Evolutionary conservation across 2,329 filamentous ascomycete species (phyloP).

Genomic region (Phaeosphaeria sp.): DNA sequence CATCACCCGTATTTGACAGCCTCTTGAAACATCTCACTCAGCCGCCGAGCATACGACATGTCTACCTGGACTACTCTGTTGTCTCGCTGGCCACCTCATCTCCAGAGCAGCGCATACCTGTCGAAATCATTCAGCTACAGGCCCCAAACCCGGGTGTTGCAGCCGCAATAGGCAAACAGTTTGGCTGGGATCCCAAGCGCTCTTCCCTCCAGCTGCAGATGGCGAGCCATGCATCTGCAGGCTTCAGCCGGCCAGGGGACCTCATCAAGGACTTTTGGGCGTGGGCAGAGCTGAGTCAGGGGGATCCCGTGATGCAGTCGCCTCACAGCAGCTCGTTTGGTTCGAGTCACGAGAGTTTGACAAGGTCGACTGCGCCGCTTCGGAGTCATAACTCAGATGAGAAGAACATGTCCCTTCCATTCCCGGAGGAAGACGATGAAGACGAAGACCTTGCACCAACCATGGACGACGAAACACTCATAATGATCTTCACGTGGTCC

Average conservation of each 20-base stretch:
- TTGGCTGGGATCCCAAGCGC: conserved; percentile 38
- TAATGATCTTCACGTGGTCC: conserved; percentile 42
- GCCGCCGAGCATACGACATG: conserved; percentile 27
- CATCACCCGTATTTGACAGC: conserved; percentile 28
- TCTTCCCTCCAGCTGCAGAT: conserved; percentile 29
- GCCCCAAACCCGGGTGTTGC: conserved; percentile 29
- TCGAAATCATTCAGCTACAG: conserved; percentile 30
- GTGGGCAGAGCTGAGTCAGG: conserved; percentile 30
- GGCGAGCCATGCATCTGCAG: conserved; percentile 17
- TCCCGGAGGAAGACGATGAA: conserved; percentile 18
- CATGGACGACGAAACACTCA: conserved; percentile 30
- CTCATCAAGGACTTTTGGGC: conserved; percentile 38
- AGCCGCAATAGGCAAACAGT: conserved; percentile 35
- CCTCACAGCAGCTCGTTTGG: not conserved
- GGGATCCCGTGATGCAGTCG: conserved; percentile 14
- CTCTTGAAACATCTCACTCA: conserved; percentile 18
- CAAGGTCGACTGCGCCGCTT: not conserved
- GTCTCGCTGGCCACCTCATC: conserved; percentile 27
- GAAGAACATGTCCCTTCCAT: conserved; percentile 32
- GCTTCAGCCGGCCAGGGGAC: conserved; percentile 33
- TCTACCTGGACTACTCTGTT: conserved; percentile 33
- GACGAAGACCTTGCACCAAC: conserved; percentile 3
- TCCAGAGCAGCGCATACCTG: conserved; percentile 24
- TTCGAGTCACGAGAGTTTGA: conserved; percentile 12
- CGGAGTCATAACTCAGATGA: conserved; percentile 27